phyloP scores from a whole-genome alignment of 2,329 filamentous ascomycete genomes.

The Aspergillus neotritici region DNA sequence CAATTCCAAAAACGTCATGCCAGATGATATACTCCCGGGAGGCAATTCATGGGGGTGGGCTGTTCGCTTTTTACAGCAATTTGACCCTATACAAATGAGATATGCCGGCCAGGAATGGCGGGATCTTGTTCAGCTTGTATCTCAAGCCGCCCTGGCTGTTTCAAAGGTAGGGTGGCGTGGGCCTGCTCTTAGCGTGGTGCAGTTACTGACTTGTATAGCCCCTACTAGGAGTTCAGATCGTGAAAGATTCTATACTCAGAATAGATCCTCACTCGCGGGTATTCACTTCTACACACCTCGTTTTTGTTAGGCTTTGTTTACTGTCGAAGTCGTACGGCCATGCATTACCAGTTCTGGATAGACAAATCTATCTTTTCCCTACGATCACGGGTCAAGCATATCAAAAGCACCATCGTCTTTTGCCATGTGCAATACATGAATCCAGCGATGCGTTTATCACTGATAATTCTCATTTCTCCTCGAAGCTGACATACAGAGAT shows the following conservation, averaged over 20 bases:
- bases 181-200: background rate
- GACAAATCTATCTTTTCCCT: conserved; percentile 40
- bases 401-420: conserved; percentile 16
- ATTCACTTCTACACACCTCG: conserved; percentile 41
- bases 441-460: conserved; percentile 33
- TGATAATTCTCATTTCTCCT: conserved; percentile 34
- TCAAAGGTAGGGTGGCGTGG: conserved; percentile 27
- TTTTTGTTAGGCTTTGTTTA: conserved; percentile 40
- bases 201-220: conserved; percentile 27
- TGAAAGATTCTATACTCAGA: conserved; percentile 41
- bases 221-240: conserved; percentile 33
- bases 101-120: conserved; percentile 40
- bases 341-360: conserved; percentile 38
- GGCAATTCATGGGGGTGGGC: conserved; percentile 47
- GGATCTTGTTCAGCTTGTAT: conserved; percentile 29
- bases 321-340: conserved; percentile 35
- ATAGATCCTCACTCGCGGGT: conserved; percentile 39
- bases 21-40: conserved; percentile 40
- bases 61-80: conserved; percentile 49
- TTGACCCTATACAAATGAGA: conserved; percentile 43
- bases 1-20: conserved; percentile 28
- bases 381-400: conserved; percentile 18
- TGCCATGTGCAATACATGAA: conserved; percentile 28
- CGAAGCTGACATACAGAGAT: conserved; percentile 36
- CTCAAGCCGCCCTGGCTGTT: conserved; percentile 25